phyloP scores from a whole-genome alignment of 2,329 filamentous ascomycete species.

The Dothideomycetes sp. region DNA sequence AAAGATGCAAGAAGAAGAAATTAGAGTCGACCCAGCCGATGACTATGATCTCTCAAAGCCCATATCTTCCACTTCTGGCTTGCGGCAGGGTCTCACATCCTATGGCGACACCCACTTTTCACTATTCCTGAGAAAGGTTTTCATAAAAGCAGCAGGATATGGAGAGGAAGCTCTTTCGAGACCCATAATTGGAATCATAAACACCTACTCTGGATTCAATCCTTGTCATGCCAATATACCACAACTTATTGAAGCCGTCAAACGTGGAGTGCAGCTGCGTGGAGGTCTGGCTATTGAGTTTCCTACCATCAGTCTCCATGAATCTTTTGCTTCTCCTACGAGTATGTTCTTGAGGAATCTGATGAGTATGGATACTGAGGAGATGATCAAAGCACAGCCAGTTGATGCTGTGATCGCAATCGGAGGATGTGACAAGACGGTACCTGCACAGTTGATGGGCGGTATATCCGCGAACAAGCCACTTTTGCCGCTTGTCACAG shows the following conservation, averaged over 20 bases:
- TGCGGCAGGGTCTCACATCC: constrained; percentile 40
- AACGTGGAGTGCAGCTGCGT: constrained; percentile 56
- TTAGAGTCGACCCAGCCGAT: neutral
- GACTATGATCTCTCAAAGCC: neutral
- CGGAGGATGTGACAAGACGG: constrained; percentile 66
- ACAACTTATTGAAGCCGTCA: constrained; percentile 61
- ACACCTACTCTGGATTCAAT: constrained; percentile 65
- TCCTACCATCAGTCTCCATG: constrained; percentile 63
- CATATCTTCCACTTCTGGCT: neutral
- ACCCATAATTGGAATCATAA: constrained; percentile 66
- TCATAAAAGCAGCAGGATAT: constrained; percentile 69
- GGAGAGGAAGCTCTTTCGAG: constrained; percentile 60
- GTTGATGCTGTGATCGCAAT: constrained; percentile 60
- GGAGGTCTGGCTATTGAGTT: constrained; percentile 64
- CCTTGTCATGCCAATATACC: constrained; percentile 65
- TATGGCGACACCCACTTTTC: constrained; percentile 70
- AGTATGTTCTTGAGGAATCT: constrained; percentile 68
- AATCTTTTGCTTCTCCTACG: constrained; percentile 60
- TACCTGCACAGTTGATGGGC: constrained; percentile 66
- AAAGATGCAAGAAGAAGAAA: neutral
- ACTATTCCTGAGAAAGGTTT: constrained; percentile 64
- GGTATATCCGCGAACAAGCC: constrained; percentile 67
- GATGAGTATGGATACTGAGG: constrained; percentile 74
- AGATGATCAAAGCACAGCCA: constrained; percentile 66
- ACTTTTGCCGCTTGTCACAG: constrained; percentile 58